Conservation (phyloP, 2,329 filamentous ascomycete species). For the Sporothrix pallida region DNA sequence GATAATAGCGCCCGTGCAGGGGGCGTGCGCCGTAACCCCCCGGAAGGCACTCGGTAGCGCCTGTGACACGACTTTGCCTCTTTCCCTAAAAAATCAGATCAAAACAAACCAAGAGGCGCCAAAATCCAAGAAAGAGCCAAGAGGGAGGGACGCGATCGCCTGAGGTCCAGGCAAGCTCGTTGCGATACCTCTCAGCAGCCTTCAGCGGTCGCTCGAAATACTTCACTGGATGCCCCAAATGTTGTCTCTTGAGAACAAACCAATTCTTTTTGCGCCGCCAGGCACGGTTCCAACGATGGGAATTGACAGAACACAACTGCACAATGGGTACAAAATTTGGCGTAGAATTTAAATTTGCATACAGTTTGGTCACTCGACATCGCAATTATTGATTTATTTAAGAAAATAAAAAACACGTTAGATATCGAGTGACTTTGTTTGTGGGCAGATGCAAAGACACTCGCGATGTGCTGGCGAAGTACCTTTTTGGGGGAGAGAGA, state of each 20-base stretch:
- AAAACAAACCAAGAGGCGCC: slow-evolving; percentile 24
- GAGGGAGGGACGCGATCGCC: slow-evolving; percentile 6
- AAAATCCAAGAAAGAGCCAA: slow-evolving; percentile 13
- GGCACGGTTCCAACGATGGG: not conserved
- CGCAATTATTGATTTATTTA: not conserved
- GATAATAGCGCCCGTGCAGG: slow-evolving; percentile 28
- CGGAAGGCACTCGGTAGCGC: slow-evolving; percentile 25
- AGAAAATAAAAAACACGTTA: not conserved
- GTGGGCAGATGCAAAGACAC: not conserved
- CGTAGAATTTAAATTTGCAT: slow-evolving; percentile 9
- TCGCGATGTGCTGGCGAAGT: slow-evolving; percentile 2
- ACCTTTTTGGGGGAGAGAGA: not conserved
- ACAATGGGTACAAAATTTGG: not conserved
- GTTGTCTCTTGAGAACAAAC: slow-evolving; percentile 33
- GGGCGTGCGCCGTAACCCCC: slow-evolving; percentile 27
- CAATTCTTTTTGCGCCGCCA: slow-evolving; percentile 10
- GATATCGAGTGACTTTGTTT: slow-evolving; percentile 11
- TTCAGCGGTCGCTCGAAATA: slow-evolving; percentile 13
- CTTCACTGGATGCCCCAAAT: slow-evolving; percentile 30
- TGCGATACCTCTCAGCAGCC: slow-evolving; percentile 16
- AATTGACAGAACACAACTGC: slow-evolving; percentile 27
- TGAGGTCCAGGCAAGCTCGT: not conserved
- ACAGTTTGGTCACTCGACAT: too few species aligned
- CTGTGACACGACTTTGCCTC: slow-evolving; percentile 33
- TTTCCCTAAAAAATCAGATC: not conserved